Base-by-base conservation (phyloP, 495 filamentous ascomycete genomes). In the Tuber microsphaerosporum region DNA sequence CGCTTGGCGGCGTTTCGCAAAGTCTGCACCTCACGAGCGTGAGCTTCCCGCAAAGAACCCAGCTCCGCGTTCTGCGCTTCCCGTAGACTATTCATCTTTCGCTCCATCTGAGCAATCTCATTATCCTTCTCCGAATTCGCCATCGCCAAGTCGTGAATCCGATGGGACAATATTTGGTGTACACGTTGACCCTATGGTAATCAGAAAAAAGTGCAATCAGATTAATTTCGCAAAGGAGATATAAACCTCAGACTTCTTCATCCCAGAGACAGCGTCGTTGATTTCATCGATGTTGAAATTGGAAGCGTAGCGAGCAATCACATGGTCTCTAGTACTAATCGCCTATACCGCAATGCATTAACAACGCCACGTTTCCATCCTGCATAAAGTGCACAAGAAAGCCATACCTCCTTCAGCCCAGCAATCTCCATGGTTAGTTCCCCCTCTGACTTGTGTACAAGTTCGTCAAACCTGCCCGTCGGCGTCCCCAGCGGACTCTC, bases 1-100 rank as follows among this genome's bases (percentile, higher is more conserved):
- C 22, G 42, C 72, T 74, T 45, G 16, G 72, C n/a, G 19, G 48
- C 76, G 22, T 65, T 48, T 22, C 61, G 74, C 39, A 81, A 46
- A 8, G 75, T 70, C 20, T 69, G 71, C 31, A 78, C 44, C 37
- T 81, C 80, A 41, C 39, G 68, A 17, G 70, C 74, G 34, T 74
- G 69, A 2, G 69, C 65, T 73, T 75, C 75, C 51, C 69, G 72
- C 68, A 71, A 16, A 45, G 42, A 70, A 43, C 77, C 75, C n/a
- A 75, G 41, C 34, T 73, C 71, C 12, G 39, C 42, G 19, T 48
- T 69, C 42, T 65, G 73, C 16, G 41, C 75, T 26, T 71, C 48
- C 26, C 70, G 70, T 20, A 75, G 68, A n/a, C 42, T 48, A 19
- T 70, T 61, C 19, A 79, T 34, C 37, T 71, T 34, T 20, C 56